Evolutionary conservation across 768 basidiomycete genomes (phyloP).

Genomic region (Candolleomyces aberdarensis): DNA sequence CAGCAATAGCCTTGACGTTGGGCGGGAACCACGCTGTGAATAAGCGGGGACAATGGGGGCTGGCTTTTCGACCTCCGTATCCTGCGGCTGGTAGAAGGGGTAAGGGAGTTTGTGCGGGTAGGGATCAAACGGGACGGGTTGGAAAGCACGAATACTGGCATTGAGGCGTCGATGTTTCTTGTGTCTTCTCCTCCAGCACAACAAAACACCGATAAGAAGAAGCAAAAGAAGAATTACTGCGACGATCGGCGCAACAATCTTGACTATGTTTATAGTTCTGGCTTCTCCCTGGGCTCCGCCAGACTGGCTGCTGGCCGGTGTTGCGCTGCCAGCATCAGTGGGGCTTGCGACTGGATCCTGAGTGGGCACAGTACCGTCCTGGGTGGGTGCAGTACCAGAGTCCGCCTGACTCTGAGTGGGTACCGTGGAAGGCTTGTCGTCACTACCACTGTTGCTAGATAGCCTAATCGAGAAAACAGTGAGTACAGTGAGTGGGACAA

Average conservation of each 20-base stretch:
- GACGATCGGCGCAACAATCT: not conserved
- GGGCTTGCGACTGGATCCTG: too few species aligned
- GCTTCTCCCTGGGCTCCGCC: not conserved
- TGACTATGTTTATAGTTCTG: not conserved
- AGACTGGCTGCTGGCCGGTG: too few species aligned
- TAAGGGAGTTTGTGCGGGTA: not conserved
- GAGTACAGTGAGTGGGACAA: not conserved
- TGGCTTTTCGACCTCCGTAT: not conserved
- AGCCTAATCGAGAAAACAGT: not conserved
- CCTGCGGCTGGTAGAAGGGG: not conserved
- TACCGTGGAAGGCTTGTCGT: not conserved
- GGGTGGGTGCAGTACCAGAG: too few species aligned
- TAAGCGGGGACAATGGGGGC: not conserved
- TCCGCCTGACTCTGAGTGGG: too few species aligned
- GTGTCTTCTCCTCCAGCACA: constrained; percentile 1
- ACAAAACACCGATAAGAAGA: not conserved
- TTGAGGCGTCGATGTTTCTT: constrained; percentile 3
- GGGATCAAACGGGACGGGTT: not conserved
- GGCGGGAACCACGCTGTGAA: not conserved
- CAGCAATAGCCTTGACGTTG: too few species aligned
- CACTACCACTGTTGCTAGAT: not conserved
- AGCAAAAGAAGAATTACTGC: not conserved
- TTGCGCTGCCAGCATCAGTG: too few species aligned
- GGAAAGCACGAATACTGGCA: not conserved
- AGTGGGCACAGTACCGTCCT: too few species aligned